A percentile compares a stretch with the other conserved stretches of the same genome.
Evolutionary conservation across 176 grass and related monocot species (phyloP).

Genomic region (Carex kokanica): DNA sequence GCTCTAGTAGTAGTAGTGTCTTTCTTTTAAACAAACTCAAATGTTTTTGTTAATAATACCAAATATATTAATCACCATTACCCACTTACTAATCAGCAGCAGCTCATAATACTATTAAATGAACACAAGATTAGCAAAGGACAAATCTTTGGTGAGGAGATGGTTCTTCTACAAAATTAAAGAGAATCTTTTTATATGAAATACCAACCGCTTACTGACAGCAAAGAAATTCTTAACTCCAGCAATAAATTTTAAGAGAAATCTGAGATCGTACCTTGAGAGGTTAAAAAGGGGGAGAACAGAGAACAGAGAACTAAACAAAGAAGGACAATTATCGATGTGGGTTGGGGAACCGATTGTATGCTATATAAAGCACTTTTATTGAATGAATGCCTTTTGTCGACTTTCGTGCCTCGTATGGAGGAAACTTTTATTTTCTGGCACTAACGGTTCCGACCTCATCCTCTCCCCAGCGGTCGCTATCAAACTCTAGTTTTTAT

Average conservation of each 20-base stretch:
- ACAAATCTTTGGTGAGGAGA: background rate
- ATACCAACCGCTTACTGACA: too few species aligned
- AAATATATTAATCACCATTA: background rate
- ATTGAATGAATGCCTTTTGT: background rate
- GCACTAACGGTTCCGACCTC: background rate
- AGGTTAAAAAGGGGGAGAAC: background rate
- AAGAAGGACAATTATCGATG: background rate
- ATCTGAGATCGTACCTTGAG: slow-evolving; percentile 2
- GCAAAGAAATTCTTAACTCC: background rate
- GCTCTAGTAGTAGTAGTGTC: background rate
- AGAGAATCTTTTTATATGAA: too few species aligned
- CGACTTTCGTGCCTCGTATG: background rate
- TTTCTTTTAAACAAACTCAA: too few species aligned
- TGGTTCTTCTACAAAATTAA: too few species aligned
- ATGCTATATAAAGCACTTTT: background rate
- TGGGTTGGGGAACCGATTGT: background rate
- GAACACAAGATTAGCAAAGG: background rate
- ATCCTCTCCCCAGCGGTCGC: background rate
- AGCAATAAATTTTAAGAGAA: background rate
- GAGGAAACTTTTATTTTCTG: background rate
- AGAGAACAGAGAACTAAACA: background rate
- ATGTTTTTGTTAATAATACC: background rate
- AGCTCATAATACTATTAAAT: background rate
- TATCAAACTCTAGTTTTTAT: too few species aligned
- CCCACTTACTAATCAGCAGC: background rate